Conservation (phyloP, 139 green algal genomes). For the Gonium pectorale region DNA sequence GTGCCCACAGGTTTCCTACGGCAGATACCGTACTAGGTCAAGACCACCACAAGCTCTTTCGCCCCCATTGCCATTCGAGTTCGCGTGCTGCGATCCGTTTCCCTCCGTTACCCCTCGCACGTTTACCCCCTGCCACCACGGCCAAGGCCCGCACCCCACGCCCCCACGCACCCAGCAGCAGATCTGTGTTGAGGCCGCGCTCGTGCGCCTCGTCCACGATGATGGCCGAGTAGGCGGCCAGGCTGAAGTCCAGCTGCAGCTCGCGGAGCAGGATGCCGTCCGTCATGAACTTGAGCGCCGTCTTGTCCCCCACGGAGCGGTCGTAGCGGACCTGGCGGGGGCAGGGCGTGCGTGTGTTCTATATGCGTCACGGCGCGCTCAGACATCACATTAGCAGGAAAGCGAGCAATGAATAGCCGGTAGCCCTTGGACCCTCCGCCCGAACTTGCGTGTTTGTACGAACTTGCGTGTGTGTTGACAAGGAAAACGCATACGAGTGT, state of each 20-base stretch:
- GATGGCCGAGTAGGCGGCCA: conserved; percentile 72
- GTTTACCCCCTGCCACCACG: not conserved
- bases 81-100: too few relatives aligned
- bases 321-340: conserved; percentile 88
- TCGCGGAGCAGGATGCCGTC: conserved; percentile 95
- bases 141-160: not conserved
- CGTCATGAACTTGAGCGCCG: conserved; percentile 95
- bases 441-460: too few relatives aligned
- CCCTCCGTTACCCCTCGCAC: too few relatives aligned
- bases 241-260: conserved; percentile 72
- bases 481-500: too few relatives aligned
- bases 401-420: too few relatives aligned
- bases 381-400: not conserved
- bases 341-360: too few relatives aligned
- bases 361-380: not conserved
- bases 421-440: too few relatives aligned
- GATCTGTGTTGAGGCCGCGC: conserved; percentile 90
- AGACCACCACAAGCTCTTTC: too few relatives aligned
- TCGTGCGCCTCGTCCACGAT: conserved; percentile 97
- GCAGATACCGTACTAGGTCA: too few relatives aligned
- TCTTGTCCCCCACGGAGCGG: conserved; percentile 62
- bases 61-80: too few relatives aligned
- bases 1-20: too few relatives aligned
- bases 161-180: conserved; percentile 80
- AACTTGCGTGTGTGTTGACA: too few relatives aligned